Evolutionary conservation across 2,329 filamentous ascomycete species (phyloP), one percentile per base, ranked within the genome.

Genomic region (Fusarium tjaetaba): DNA sequence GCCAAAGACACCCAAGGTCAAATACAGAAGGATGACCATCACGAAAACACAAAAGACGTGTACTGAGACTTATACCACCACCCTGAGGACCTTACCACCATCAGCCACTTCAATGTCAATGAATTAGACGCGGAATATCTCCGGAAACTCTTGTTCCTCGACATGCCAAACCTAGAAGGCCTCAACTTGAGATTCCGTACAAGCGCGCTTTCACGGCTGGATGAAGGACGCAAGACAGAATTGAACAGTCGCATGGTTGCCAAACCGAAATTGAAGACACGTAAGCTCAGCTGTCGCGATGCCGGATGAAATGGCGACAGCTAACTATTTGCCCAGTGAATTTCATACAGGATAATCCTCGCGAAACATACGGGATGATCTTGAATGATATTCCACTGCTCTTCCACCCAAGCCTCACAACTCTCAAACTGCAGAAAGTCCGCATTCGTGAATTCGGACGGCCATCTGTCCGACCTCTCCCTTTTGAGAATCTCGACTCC

Each of bases 241-340:
- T 3, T 28, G 4, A 46, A 46, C 43, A 46, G 43, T 22, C 43
- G 43, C 6, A 15, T 46, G 13, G 18, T 28, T 11, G 43, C 26
- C 0, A 46, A 46, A 3, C 43, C 43, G 0, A 28, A 46, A 5
- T 0, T 46, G 9, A 46, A 46, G 13, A 46, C 18, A 3, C 7
- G 43, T 46, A 28, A 28, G 24, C 18, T 22, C 9, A 15, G 1
- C 8, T 20, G 8, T 15, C 18, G 18, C 24, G 7, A 46, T 15
- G 5, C 0, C 7, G 11, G 2, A 20, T 14, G 5, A 14, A 10
- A 20, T 0, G 24, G 24, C 2, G 11, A 26, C 7, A 11, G 0
- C 18, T 46, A 3, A 46, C 0, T 4, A 11, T 11, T 0, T 46
- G 4, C 13, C 13, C 11, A 46, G 43, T 46, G 2, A 46, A 28